Percentiles rank a stretch among this genome's conserved stretches.
Evolutionary conservation across 768 basidiomycete species (phyloP).

Genomic region (Panaeolus cyanescens): DNA sequence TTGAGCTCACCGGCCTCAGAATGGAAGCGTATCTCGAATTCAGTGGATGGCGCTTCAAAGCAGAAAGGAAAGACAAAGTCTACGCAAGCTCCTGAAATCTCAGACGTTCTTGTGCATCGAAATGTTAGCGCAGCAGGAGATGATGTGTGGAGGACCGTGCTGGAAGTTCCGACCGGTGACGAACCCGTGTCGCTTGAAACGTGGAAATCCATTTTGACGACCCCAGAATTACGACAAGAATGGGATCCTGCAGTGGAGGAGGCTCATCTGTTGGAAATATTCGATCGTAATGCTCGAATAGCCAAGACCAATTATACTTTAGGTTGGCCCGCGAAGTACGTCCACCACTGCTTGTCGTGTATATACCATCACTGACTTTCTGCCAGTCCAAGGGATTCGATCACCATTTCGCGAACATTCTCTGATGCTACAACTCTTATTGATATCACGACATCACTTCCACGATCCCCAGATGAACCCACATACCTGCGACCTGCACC

Average conservation of each 20-base stretch:
- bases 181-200: conserved; percentile 67
- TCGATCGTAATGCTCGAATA: conserved; percentile 85
- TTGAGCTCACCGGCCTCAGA: conserved; percentile 73
- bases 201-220: conserved; percentile 80
- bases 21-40: conserved; percentile 79
- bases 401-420: conserved; percentile 89
- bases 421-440: conserved; percentile 81
- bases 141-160: conserved; percentile 75
- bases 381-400: conserved; percentile 84
- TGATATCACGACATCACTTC: conserved; percentile 92
- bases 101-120: conserved; percentile 80
- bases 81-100: conserved; percentile 55
- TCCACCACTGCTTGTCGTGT: conserved; percentile 15
- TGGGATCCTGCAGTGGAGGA: conserved; percentile 95
- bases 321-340: conserved; percentile 97
- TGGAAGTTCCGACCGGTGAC: conserved; percentile 76
- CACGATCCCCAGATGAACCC: conserved; percentile 88
- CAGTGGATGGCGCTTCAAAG: conserved; percentile 34
- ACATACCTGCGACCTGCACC: conserved; percentile 90
- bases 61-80: conserved; percentile 66
- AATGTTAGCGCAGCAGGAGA: conserved; percentile 70
- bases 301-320: conserved; percentile 88
- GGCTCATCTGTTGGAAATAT: conserved; percentile 79
- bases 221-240: conserved; percentile 85
- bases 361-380: conserved; percentile 4